Percentiles rank a stretch among this genome's conserved stretches.
Conservation (phyloP, 2,329 filamentous ascomycete species). For the Aspergillus sp. region DNA sequence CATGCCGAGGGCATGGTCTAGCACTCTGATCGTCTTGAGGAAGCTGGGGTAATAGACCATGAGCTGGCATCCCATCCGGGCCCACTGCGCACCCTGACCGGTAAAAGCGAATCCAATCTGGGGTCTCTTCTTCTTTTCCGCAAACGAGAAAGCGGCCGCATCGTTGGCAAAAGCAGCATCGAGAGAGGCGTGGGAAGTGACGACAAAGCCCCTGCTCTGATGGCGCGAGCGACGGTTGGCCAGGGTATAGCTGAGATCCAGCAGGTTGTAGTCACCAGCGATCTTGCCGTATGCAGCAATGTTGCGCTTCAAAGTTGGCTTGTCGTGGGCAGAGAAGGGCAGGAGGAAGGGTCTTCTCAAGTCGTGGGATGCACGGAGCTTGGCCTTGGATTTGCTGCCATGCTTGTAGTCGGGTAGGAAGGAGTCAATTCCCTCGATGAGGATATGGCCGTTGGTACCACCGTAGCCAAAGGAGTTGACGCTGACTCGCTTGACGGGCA, state of each 20-base stretch:
- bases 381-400: not conserved
- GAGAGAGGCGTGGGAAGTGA: not conserved
- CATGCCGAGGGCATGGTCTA: not conserved
- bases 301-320: not conserved
- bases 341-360: not conserved
- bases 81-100: conserved; percentile 30
- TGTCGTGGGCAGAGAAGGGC: not conserved
- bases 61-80: conserved; percentile 18
- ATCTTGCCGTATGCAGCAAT: not conserved
- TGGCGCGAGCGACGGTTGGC: not conserved
- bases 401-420: conserved; percentile 1
- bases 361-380: not conserved
- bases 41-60: not conserved
- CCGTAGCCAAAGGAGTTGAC: conserved; percentile 41
- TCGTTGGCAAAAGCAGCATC: not conserved
- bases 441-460: conserved; percentile 26
- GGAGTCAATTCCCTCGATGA: conserved; percentile 27
- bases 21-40: not conserved
- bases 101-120: conserved; percentile 19
- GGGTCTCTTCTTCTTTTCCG: not conserved
- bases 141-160: conserved; percentile 7
- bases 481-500: conserved; percentile 25
- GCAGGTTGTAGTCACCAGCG: not conserved
- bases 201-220: not conserved
- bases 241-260: conserved; percentile 1